Base-by-base conservation (phyloP, 2,329 filamentous ascomycete genomes). In the Alternaria viburni region DNA sequence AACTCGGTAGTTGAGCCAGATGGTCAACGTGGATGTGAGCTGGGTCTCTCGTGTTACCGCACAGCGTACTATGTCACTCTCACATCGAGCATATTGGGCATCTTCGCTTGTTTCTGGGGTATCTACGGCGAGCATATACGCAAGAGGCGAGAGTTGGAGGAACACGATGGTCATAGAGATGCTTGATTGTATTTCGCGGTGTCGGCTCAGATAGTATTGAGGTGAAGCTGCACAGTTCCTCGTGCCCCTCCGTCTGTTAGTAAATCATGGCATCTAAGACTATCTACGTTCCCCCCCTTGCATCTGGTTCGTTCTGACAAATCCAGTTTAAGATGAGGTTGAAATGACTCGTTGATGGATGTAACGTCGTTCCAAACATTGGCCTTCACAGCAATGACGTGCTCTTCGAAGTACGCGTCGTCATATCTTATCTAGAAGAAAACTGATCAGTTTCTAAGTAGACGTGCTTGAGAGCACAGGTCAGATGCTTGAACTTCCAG, bases 61-160 rank as follows among this genome's bases (percentile, higher is more conserved):
- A 83, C 87, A 3, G 94, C 95, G 1, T 98, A 97, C 77, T 87
- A 88, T 69, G 86, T 93, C 55, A 97, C 95, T 1, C 85, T 96
- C 13, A 83, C 84, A 19, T 89, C 92, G 0, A 94, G 92, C 66
- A 77, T 90, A 0, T 72, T 90, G 1, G 94, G 92, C 0, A 83
- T 96, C 1, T 78, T 83, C 0, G 86, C 94, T 41, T 91, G 89
- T 56, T 78, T 96, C 28, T 91, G 87, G 85, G 88, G 89, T 26
- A 93, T 95, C 59, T 83, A 84, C 57, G 84, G 88, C 64, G 88
- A 91, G 76, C 81, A 83, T 43, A 62, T 65, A 9, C 59, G 74
- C 23, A 76, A 74, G 70, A 75, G 68, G 56, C 70, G 73, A 46
- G 73, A 72, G 23, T 71, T 78, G 44, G 76, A 76, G 62, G 73